phyloP scores from a whole-genome alignment of 2,329 filamentous ascomycete genomes.

The Atkinsonella texensis region DNA sequence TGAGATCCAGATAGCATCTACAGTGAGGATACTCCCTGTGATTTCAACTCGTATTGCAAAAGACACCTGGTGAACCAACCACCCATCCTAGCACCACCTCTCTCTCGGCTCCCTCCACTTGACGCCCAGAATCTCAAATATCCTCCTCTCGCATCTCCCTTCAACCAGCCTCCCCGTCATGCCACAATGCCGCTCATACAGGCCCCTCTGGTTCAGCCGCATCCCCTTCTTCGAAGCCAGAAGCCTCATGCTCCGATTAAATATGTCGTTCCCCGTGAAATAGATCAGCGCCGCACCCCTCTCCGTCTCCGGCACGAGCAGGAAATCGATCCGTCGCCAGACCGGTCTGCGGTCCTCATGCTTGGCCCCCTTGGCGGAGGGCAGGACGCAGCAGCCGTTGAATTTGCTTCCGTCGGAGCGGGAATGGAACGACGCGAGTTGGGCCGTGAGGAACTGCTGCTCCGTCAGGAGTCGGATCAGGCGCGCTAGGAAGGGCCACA shows the following conservation, averaged over 20 bases:
- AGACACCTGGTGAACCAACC: no score
- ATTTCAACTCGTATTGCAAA: no score
- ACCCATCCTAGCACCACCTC: constrained; percentile 62
- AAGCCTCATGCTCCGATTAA: constrained; percentile 76
- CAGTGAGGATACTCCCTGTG: no score
- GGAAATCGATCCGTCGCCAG: constrained; percentile 76
- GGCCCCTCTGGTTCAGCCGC: constrained; percentile 71
- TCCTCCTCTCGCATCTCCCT: constrained; percentile 60
- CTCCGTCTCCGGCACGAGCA: constrained; percentile 69
- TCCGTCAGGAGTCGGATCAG: constrained; percentile 51
- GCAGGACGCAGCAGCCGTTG: constrained; percentile 74
- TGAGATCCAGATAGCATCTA: no score
- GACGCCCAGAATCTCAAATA: constrained; percentile 75
- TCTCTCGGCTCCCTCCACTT: constrained; percentile 70
- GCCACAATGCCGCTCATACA: constrained; percentile 61
- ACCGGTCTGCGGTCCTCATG: constrained; percentile 25
- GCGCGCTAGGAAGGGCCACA: constrained; percentile 48
- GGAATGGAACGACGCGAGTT: constrained; percentile 45
- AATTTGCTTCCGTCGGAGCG: constrained; percentile 60
- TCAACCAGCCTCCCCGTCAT: constrained; percentile 58
- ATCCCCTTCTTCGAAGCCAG: constrained; percentile 71
- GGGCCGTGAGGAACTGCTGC: constrained; percentile 54
- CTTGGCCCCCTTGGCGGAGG: constrained; percentile 25
- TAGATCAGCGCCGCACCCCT: constrained; percentile 83
- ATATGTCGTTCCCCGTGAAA: constrained; percentile 91